Evolutionary conservation across 352 stramenopile genomes (phyloP), one percentile per base, ranked within the genome.

Genomic region (Globisporangium sylvaticum): DNA sequence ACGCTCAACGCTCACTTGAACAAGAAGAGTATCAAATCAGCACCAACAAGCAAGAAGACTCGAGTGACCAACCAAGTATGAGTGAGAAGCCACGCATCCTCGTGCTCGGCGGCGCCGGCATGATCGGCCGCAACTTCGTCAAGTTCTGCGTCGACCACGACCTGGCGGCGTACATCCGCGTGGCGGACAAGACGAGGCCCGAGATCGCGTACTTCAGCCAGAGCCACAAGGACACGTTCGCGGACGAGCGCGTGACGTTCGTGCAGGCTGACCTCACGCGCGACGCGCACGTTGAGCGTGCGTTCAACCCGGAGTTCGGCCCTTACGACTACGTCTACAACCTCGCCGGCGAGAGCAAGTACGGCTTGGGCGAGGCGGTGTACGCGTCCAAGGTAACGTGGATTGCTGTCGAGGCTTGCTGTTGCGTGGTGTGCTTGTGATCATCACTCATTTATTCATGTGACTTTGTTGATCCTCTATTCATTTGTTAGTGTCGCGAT

Each of bases 101-200:
- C 67, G 85, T 96, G 71, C 84, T 96, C 25, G 88, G 88, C 53
- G 88, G 88, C 69, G 78, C 80, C 66, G 88, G 88, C 61, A 93
- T 94, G 84, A 90, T 96, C 60, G 88, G 88, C 66, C 84, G 88
- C 69, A 96, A 94, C 80, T 92, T 96, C 55, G 84, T 95, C 58
- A 79, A 94, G 73, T 88, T 82, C 70, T 85, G 85, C 53, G 69
- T 96, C 22, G 83, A 91, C 68, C 73, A 81, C 29, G 83, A 94
- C 58, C 61, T 94, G 15, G 79, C 76, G 58, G 78, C 79, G 10
- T 72, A 73, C 65, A 88, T 96, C 62, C 85, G 87, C 53, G 84
- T 96, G 61, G 85, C 84, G 37, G 88, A 96, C 76, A 96, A 96
- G 74, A 90, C 87, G 22, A 90, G 94, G 81, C 83, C 85, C 48